These are phyloP conservation scores for Schizophyllum commune DNA, from an alignment of 1,284 basidiomycete genomes.

Conservation along the genomic window DNA sequence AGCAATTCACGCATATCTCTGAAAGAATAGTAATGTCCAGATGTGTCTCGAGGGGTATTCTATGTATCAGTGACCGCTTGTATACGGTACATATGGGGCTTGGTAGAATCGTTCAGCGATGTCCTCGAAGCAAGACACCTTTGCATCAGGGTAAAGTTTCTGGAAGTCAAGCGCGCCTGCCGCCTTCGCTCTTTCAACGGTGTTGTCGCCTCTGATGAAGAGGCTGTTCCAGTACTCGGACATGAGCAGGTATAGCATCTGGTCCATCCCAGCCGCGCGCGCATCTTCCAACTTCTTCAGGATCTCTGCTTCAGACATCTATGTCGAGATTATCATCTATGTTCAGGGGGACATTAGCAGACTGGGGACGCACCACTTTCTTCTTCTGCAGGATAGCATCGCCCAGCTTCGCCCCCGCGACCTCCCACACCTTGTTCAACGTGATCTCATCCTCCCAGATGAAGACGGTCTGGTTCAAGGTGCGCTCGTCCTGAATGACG, in stretches of 20 bases:
- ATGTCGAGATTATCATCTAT: too few species aligned
- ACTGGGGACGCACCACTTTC: neutral
- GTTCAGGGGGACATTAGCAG: neutral
- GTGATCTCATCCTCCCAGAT: neutral
- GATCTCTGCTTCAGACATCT: neutral
- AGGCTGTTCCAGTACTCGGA: neutral
- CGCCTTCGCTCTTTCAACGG: too few species aligned
- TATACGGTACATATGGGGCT: too few species aligned
- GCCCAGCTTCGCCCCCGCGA: neutral
- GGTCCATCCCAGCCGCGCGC: neutral
- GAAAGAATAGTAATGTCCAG: too few species aligned
- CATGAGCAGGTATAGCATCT: neutral
- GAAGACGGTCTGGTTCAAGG: conserved; percentile 11
- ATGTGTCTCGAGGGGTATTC: too few species aligned
- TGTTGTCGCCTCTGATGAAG: neutral
- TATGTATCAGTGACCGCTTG: too few species aligned
- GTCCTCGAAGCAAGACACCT: too few species aligned
- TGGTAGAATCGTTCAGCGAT: too few species aligned
- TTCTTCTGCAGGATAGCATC: neutral
- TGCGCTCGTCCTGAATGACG: conserved; percentile 12
- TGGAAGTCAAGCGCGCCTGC: too few species aligned
- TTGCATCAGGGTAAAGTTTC: too few species aligned
- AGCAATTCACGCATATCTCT: too few species aligned
- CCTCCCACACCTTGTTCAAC: neutral
- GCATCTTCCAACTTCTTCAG: neutral